Conservation (phyloP, 306 rosid genomes). For the Psophocarpus tetragonolobus region DNA sequence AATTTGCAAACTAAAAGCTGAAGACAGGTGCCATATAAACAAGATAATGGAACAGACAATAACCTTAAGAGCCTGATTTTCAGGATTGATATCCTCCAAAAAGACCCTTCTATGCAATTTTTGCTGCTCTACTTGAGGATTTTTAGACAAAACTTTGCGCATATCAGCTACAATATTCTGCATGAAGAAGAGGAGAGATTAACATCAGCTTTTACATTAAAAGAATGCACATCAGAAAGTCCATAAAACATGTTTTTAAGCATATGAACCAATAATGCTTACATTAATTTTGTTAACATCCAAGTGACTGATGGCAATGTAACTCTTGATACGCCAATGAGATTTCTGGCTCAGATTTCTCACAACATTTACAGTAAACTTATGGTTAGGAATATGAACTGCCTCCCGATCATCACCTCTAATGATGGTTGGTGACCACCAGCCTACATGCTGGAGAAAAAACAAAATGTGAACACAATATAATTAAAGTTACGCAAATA, state of each 20-base stretch:
- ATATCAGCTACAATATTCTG: conserved; percentile 95
- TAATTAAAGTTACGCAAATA: conserved; percentile 21
- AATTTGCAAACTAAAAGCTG: not conserved
- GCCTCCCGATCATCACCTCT: conserved; percentile 99
- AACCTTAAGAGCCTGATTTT: conserved; percentile 92
- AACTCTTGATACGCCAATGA: conserved; percentile 97
- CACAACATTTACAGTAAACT: conserved; percentile 95
- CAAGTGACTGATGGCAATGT: conserved; percentile 89
- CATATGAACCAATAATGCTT: conserved; percentile 48
- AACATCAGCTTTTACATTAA: conserved; percentile 26
- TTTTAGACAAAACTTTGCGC: conserved; percentile 97
- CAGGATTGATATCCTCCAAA: conserved; percentile 72
- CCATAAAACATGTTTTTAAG: conserved; percentile 22
- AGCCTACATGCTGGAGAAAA: conserved; percentile 84
- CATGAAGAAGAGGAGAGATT: conserved; percentile 15
- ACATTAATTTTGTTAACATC: conserved; percentile 94
- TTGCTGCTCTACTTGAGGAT: conserved; percentile 98
- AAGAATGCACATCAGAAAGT: conserved; percentile 26
- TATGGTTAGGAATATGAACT: conserved; percentile 97
- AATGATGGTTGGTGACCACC: conserved; percentile 99
- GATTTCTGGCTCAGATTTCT: conserved; percentile 94
- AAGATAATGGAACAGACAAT: conserved; percentile 24
- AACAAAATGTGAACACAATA: conserved; percentile 16
- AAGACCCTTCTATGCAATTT: conserved; percentile 96
- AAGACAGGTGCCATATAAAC: not conserved